Percentiles rank a stretch among this genome's conserved stretches.
Conservation (phyloP, 768 basidiomycete species). For the Pisolithus tinctorius region DNA sequence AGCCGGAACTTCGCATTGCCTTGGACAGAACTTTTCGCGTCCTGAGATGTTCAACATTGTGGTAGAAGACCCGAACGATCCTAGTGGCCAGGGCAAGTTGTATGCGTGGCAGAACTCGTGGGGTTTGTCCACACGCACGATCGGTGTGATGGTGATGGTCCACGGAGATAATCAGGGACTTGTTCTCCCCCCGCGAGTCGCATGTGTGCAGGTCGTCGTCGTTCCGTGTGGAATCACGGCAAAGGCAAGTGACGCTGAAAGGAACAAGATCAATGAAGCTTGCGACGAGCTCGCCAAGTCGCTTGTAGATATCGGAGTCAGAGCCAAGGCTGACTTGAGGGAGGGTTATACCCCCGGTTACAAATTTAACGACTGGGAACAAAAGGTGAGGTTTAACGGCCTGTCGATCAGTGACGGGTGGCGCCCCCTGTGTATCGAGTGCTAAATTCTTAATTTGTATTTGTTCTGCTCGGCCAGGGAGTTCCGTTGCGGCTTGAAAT, state of each 20-base stretch:
- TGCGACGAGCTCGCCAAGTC: conserved; percentile 73
- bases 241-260: conserved; percentile 63
- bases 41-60: conserved; percentile 97
- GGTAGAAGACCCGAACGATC: conserved; percentile 88
- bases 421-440: background rate
- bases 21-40: conserved; percentile 97
- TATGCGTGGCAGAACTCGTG: conserved; percentile 98
- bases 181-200: conserved; percentile 95
- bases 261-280: conserved; percentile 64
- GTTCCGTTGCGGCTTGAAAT: conserved; percentile 96
- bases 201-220: conserved; percentile 83
- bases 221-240: conserved; percentile 94
- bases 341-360: conserved; percentile 98
- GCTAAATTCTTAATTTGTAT: background rate
- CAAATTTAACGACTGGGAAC: conserved; percentile 99
- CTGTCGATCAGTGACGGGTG: background rate
- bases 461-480: conserved; percentile 46
- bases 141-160: conserved; percentile 99
- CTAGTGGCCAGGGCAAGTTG: conserved; percentile 57
- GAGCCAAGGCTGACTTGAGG: conserved; percentile 85
- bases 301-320: conserved; percentile 65
- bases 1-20: conserved; percentile 94
- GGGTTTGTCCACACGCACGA: conserved; percentile 93
- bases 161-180: conserved; percentile 98
- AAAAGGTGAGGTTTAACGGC: conserved; percentile 54